Conservation (phyloP, 2,329 filamentous ascomycete species). For the Pseudodiploospora longispora region DNA sequence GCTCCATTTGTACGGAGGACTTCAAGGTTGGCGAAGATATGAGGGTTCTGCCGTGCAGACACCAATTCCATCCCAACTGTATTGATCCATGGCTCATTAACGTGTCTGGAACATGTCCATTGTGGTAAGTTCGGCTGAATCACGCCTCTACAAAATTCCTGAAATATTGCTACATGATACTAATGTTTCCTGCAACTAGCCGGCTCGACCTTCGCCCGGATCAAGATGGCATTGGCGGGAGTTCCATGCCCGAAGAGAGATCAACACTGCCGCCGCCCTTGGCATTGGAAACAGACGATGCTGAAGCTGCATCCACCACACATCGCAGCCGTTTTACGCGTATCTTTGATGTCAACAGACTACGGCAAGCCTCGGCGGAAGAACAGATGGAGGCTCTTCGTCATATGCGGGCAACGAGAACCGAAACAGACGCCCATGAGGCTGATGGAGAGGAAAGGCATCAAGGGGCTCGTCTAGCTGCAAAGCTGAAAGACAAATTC, state of each 20-base stretch:
- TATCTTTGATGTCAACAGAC: constrained; percentile 46
- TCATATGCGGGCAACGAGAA: constrained; percentile 26
- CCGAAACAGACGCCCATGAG: constrained; percentile 15
- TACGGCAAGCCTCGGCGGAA: constrained; percentile 51
- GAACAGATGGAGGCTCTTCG: constrained; percentile 55
- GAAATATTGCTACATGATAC: constrained; percentile 10
- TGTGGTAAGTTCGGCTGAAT: constrained; percentile 46
- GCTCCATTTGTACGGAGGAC: constrained; percentile 64
- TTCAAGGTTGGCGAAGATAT: constrained; percentile 60
- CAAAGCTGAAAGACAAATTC: constrained; percentile 45
- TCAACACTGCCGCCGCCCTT: constrained; percentile 32
- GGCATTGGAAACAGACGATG: constrained; percentile 29
- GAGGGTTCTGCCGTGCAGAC: constrained; percentile 57
- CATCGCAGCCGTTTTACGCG: constrained; percentile 41
- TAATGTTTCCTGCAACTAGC: constrained; percentile 21
- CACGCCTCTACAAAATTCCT: constrained; percentile 1
- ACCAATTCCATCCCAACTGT: constrained; percentile 60
- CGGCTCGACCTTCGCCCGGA: constrained; percentile 46
- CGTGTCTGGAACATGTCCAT: constrained; percentile 59
- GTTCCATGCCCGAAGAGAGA: constrained; percentile 10
- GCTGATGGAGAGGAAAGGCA: constrained; percentile 25
- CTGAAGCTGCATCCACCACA: constrained; percentile 17
- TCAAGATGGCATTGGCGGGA: constrained; percentile 16
- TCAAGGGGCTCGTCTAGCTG: constrained; percentile 37
- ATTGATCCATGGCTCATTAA: constrained; percentile 65